phyloP scores from a whole-genome alignment of 768 basidiomycete genomes.

The Coprinopsis marcescibilis region DNA sequence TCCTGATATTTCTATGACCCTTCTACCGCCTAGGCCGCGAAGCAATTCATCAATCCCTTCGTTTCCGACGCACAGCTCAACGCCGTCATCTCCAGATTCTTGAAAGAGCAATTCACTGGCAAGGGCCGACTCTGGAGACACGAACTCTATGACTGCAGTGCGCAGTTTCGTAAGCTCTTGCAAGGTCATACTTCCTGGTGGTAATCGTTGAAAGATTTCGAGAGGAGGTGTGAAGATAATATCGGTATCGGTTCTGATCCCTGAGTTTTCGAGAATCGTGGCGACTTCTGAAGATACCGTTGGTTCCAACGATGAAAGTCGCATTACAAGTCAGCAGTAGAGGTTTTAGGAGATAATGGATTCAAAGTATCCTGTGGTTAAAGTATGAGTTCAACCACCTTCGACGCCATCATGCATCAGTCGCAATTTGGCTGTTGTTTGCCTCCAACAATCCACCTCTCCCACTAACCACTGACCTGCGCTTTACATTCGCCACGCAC shows the following conservation, averaged over 20 bases:
- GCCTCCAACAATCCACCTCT: too few relatives aligned
- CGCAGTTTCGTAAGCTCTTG: constrained; percentile 41
- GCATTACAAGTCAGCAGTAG: constrained; percentile 27
- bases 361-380: too few relatives aligned
- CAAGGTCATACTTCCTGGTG: constrained; percentile 42
- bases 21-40: constrained; percentile 40
- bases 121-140: constrained; percentile 39
- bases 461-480: too few relatives aligned
- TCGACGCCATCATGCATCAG: background rate
- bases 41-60: constrained; percentile 48
- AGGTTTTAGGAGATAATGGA: background rate
- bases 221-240: constrained; percentile 41
- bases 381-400: too few relatives aligned
- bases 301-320: constrained; percentile 32
- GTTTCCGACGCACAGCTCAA: constrained; percentile 33
- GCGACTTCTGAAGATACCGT: constrained; percentile 39
- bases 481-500: too few relatives aligned
- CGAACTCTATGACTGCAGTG: constrained; percentile 31
- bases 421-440: too few relatives aligned
- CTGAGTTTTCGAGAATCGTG: constrained; percentile 38
- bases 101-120: constrained; percentile 22
- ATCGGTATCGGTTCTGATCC: constrained; percentile 53
- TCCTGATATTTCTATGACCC: constrained; percentile 67
- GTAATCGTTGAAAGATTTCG: constrained; percentile 47
- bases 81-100: constrained; percentile 17